phyloP scores from a whole-genome alignment of 164 flowering plant genomes.

The Saururus chinensis region DNA sequence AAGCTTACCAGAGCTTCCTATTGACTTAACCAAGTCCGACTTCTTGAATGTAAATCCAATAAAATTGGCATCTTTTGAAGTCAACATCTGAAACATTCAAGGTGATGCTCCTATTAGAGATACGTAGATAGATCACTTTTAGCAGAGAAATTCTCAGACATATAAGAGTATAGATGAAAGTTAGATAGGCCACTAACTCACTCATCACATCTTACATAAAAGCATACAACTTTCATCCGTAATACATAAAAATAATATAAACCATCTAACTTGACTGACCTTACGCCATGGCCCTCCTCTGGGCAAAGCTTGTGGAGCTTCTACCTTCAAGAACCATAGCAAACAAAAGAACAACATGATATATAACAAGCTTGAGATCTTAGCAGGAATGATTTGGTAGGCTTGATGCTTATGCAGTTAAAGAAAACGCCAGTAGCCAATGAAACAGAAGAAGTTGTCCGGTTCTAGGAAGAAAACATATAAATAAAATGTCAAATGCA shows the following conservation, averaged over 20 bases:
- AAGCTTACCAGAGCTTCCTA: constrained; percentile 52
- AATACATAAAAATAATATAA: too few species aligned
- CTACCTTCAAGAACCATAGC: constrained; percentile 34
- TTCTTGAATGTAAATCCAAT: constrained; percentile 81
- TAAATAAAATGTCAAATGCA: too few species aligned
- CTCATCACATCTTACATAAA: not conserved
- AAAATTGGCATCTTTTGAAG: constrained; percentile 79
- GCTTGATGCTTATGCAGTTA: not conserved
- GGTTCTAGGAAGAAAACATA: too few species aligned
- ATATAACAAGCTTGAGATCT: too few species aligned
- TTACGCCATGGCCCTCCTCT: constrained; percentile 92
- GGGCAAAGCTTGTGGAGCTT: constrained; percentile 40
- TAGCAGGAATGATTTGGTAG: too few species aligned
- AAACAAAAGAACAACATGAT: constrained; percentile 1
- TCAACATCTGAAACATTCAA: constrained; percentile 61
- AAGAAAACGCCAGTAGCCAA: not conserved
- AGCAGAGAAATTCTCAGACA: too few species aligned
- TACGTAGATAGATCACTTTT: too few species aligned
- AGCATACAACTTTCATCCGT: too few species aligned
- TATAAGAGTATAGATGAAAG: too few species aligned
- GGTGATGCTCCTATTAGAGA: too few species aligned
- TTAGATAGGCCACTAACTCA: too few species aligned
- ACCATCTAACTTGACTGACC: constrained; percentile 25
- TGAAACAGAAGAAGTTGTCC: not conserved
- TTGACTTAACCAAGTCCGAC: constrained; percentile 56